Conservation (phyloP, 31 red algal genomes). For the Pterothamnion heteromorphum region DNA sequence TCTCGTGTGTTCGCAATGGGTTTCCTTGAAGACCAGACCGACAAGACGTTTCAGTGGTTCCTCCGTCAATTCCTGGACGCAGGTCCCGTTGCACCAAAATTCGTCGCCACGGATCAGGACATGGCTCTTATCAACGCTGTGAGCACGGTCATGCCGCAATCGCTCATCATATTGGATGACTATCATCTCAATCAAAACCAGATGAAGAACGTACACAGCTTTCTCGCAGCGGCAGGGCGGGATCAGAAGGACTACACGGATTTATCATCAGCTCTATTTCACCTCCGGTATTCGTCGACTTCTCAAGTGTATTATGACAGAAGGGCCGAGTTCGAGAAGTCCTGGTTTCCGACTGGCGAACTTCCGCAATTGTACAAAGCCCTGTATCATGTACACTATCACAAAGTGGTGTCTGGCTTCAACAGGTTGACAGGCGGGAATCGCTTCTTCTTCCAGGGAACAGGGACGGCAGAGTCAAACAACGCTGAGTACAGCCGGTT, state of each 20-base stretch:
- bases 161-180: background rate
- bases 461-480: background rate
- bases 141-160: background rate
- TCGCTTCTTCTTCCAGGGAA: background rate
- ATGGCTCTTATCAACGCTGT: background rate
- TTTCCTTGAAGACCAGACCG: background rate
- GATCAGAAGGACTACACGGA: background rate
- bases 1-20: background rate
- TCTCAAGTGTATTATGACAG: background rate
- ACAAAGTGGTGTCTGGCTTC: background rate
- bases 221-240: background rate
- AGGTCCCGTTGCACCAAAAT: background rate
- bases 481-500: background rate
- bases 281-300: background rate
- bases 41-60: background rate
- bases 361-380: conserved; percentile 7
- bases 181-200: conserved; percentile 25
- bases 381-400: background rate
- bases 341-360: background rate
- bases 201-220: background rate
- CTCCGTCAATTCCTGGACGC: background rate
- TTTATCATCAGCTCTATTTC: background rate
- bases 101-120: background rate
- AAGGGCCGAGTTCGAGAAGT: background rate
- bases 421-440: background rate